Evolutionary conservation across 2,329 filamentous ascomycete genomes (phyloP).

Genomic region (Aaosphaeria pasadenensis): DNA sequence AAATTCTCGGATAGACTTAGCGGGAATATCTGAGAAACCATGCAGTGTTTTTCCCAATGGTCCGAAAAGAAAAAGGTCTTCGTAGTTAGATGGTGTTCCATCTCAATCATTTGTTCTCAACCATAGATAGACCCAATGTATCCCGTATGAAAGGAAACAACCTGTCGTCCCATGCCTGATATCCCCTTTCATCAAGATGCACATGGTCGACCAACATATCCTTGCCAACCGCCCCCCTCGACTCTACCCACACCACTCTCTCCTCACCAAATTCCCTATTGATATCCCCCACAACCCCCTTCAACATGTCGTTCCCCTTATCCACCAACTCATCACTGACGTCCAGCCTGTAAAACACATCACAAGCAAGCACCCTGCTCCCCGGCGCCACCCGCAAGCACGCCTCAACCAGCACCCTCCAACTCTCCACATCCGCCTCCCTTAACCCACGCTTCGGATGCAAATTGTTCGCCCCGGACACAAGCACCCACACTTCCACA

Average conservation of each 20-base stretch:
- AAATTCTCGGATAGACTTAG: too few relatives aligned
- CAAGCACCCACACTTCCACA: slow-evolving; percentile 10
- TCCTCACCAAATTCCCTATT: background rate
- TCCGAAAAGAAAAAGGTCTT: too few relatives aligned
- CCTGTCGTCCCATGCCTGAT: slow-evolving; percentile 6
- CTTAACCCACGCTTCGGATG: background rate
- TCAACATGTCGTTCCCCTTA: slow-evolving; percentile 6
- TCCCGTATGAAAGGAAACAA: slow-evolving; percentile 4
- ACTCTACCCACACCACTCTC: slow-evolving; percentile 8
- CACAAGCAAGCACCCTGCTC: slow-evolving; percentile 2
- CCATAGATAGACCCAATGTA: background rate
- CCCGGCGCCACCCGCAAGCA: slow-evolving; percentile 3
- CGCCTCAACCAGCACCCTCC: background rate
- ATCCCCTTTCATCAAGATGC: slow-evolving; percentile 13
- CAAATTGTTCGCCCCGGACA: slow-evolving; percentile 10
- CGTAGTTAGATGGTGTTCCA: too few relatives aligned
- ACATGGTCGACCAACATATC: slow-evolving; percentile 13
- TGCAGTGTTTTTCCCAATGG: too few relatives aligned
- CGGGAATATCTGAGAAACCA: too few relatives aligned
- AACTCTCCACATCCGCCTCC: background rate
- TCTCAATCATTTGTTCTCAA: too few relatives aligned
- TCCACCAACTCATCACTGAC: slow-evolving; percentile 7
- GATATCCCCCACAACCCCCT: slow-evolving; percentile 1
- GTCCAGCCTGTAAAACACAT: slow-evolving; percentile 3
- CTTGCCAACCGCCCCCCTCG: slow-evolving; percentile 3